Conservation (phyloP, 2,329 filamentous ascomycete species). For the Claviceps humidiphila region DNA sequence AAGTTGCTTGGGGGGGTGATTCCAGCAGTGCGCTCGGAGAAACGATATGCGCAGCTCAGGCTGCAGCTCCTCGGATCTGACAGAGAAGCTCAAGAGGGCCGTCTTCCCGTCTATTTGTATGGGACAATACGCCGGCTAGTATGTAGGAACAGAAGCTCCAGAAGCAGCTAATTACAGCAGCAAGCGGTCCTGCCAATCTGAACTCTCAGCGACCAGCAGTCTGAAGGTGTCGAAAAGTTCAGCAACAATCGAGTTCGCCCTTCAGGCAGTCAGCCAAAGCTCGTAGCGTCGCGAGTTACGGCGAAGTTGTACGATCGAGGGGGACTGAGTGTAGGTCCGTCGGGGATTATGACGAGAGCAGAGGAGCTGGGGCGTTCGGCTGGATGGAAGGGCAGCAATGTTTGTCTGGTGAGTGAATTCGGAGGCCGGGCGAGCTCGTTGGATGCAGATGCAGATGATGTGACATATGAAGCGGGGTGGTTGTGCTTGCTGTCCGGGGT, state of each 20-base stretch:
- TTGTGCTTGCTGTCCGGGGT: neutral
- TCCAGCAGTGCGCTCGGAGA: neutral
- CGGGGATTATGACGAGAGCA: too few species aligned
- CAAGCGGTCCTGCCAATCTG: slow-evolving; percentile 1
- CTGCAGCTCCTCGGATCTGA: too few species aligned
- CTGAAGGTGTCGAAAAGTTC: too few species aligned
- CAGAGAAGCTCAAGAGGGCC: neutral
- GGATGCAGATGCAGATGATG: neutral
- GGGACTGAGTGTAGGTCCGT: too few species aligned
- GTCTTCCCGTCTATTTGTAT: neutral
- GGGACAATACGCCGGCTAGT: neutral
- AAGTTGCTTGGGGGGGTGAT: neutral
- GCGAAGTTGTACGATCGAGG: too few species aligned
- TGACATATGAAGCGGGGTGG: neutral
- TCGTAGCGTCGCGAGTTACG: too few species aligned
- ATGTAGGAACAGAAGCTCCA: slow-evolving; percentile 2
- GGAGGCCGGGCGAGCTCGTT: neutral
- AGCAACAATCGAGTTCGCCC: slow-evolving; percentile 12
- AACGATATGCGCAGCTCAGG: neutral
- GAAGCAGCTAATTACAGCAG: slow-evolving; percentile 1
- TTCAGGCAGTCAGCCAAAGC: slow-evolving; percentile 16
- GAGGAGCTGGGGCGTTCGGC: too few species aligned
- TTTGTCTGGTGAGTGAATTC: too few species aligned
- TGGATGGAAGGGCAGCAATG: too few species aligned
- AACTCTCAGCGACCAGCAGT: neutral